A percentile compares a stretch with the other conserved stretches of the same genome.
Evolutionary conservation across 1,284 basidiomycete genomes (phyloP).

Genomic region (Moesziomyces globuligerus): DNA sequence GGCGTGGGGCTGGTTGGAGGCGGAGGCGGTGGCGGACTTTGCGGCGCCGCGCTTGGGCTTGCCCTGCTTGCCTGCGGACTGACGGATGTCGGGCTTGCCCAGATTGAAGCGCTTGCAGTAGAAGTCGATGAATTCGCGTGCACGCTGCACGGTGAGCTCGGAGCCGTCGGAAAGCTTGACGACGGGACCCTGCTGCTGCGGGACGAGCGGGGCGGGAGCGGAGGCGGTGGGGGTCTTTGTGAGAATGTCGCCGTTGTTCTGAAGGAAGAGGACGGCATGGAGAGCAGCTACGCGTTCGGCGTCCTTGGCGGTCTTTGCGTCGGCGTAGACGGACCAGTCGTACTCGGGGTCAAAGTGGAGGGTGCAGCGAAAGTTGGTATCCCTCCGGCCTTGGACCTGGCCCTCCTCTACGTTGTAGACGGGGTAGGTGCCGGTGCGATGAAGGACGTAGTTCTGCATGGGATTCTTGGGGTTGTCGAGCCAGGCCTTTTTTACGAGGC

Average conservation of each 20-base stretch:
- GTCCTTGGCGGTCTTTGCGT: constrained; percentile 75
- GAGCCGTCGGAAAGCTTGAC: constrained; percentile 75
- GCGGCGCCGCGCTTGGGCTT: constrained; percentile 31
- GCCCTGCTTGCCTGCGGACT: constrained; percentile 36
- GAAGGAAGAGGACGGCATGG: constrained; percentile 51
- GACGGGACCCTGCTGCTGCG: constrained; percentile 28
- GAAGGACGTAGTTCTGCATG: constrained; percentile 51
- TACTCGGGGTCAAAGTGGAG: constrained; percentile 46
- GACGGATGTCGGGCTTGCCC: constrained; percentile 78
- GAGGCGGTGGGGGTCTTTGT: constrained; percentile 46
- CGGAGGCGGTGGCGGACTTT: constrained; percentile 9
- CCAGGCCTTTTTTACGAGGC: constrained; percentile 47
- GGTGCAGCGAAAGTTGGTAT: constrained; percentile 50
- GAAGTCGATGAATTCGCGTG: constrained; percentile 92
- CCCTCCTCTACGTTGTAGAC: constrained; percentile 49
- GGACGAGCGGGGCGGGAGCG: constrained; percentile 68
- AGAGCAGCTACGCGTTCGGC: constrained; percentile 77
- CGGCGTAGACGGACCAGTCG: constrained; percentile 72
- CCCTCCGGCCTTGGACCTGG: constrained; percentile 44
- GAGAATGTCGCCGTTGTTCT: constrained; percentile 43
- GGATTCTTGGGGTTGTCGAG: constrained; percentile 61
- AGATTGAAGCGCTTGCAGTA: constrained; percentile 87
- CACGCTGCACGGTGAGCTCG: constrained; percentile 77
- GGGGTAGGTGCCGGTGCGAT: constrained; percentile 44
- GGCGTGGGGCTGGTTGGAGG: constrained; percentile 76